Evolutionary conservation across 768 basidiomycete genomes (phyloP), one percentile per base, ranked within the genome.

Genomic region (Pleurotus cornucopiae): DNA sequence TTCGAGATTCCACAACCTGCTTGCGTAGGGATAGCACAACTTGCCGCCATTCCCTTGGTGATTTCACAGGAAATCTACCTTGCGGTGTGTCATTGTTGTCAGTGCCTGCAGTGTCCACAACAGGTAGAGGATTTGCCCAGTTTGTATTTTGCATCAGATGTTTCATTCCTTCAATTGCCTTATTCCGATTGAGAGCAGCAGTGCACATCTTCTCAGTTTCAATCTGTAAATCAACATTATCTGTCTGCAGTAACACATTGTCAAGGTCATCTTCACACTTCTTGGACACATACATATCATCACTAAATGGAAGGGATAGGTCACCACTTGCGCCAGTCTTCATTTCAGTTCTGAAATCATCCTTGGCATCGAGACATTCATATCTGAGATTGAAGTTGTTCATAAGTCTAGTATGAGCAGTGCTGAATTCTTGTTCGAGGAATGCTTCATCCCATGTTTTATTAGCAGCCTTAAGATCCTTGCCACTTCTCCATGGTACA

Each of bases 321-420:
- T 20, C 12, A 16, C 18, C 23, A 7, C 11, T 44, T 41, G 12
- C 5, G 9, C 37, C 39, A 4, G 20, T 26, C 34, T 56, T 56
- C 34, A 37, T 52, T 38, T 47, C 20, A 61, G 30, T 46, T 60
- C 55, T n/a, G 40, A 64, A 71, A 51, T 73, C 71, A 62, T 75
- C 70, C 39, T 65, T 53, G 1, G 67, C 67, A 67, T 74, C 71
- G 16, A 66, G 40, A 55, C 73, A 74, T 60, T 75, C 71, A 64
- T 73, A 70, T 16, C 58, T 44, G 1, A 74, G 30, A 47, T 75
- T 65, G 54, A 71, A 67, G 49, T 68, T 66, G 1, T 62, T 57
- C 59, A 72, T 70, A 2, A 69, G 43, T 44, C 61, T 23, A 21
- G 26, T 18, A 40, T 65, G 49, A 21, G 54, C 2, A 5, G 18